Percentiles rank a stretch among this genome's conserved stretches.
phyloP scores from a whole-genome alignment of 2,329 filamentous ascomycete genomes.

The Rutstroemia sydowiana region DNA sequence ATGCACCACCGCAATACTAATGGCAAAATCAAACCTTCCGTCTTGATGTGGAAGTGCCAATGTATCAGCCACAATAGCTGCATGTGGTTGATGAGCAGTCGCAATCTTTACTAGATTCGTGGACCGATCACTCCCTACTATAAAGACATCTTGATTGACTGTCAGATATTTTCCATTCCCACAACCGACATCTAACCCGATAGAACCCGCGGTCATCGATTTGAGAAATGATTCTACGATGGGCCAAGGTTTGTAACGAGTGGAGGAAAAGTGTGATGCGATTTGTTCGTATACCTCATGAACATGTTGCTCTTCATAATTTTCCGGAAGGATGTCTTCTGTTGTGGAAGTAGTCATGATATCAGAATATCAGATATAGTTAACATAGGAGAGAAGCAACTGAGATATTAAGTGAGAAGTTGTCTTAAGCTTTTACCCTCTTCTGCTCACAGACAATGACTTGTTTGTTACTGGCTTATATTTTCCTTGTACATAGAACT shows the following conservation, averaged over 20 bases:
- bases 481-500: no score
- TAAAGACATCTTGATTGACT: constrained; percentile 70
- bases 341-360: background rate
- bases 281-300: constrained; percentile 88
- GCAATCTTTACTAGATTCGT: constrained; percentile 47
- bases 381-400: no score
- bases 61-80: constrained; percentile 72
- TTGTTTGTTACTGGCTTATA: no score
- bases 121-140: constrained; percentile 80
- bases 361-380: no score
- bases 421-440: background rate
- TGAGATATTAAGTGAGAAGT: background rate
- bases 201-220: constrained; percentile 55
- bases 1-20: constrained; percentile 90
- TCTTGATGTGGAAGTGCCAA: constrained; percentile 72
- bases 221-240: constrained; percentile 75
- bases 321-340: constrained; percentile 29
- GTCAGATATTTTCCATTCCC: constrained; percentile 94
- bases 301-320: constrained; percentile 81
- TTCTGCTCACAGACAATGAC: no score
- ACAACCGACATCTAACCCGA: constrained; percentile 89
- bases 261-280: constrained; percentile 75
- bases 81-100: constrained; percentile 44
- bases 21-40: constrained; percentile 72
- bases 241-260: constrained; percentile 82